phyloP scores from a whole-genome alignment of 2,329 filamentous ascomycete genomes.

The Rugonectria rugulosa region DNA sequence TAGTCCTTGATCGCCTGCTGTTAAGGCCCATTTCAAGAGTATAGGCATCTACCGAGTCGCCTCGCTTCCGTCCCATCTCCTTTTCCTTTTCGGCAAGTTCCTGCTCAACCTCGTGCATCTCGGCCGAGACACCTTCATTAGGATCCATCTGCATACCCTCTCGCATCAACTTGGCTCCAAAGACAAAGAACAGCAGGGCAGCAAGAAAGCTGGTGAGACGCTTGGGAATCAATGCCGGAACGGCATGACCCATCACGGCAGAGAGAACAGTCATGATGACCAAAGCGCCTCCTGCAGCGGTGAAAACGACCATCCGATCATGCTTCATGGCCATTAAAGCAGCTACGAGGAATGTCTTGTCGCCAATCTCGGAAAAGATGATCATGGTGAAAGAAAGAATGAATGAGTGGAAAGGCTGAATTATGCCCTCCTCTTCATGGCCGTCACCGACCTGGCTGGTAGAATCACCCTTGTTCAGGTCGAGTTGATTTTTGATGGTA shows the following conservation, averaged over 20 bases:
- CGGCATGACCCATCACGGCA: constrained; percentile 88
- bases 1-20: constrained; percentile 73
- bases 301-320: constrained; percentile 90
- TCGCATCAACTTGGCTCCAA: constrained; percentile 82
- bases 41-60: constrained; percentile 75
- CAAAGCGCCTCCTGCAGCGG: constrained; percentile 89
- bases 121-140: constrained; percentile 90
- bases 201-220: constrained; percentile 90
- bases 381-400: constrained; percentile 97
- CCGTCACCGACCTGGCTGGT: constrained; percentile 37
- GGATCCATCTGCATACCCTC: constrained; percentile 91
- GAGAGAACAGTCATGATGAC: constrained; percentile 96
- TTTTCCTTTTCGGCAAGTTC: constrained; percentile 95
- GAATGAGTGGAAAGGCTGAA: constrained; percentile 87
- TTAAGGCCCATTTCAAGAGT: constrained; percentile 81
- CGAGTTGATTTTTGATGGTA: constrained; percentile 69
- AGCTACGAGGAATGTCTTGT: constrained; percentile 98
- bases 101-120: constrained; percentile 96
- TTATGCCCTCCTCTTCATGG: constrained; percentile 66
- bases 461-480: constrained; percentile 45
- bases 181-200: constrained; percentile 84
- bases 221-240: constrained; percentile 89
- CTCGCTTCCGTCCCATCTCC: constrained; percentile 69
- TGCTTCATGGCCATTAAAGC: constrained; percentile 99
- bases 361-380: constrained; percentile 92